Base-by-base conservation (phyloP, 768 basidiomycete genomes). In the Agaricus blazei region DNA sequence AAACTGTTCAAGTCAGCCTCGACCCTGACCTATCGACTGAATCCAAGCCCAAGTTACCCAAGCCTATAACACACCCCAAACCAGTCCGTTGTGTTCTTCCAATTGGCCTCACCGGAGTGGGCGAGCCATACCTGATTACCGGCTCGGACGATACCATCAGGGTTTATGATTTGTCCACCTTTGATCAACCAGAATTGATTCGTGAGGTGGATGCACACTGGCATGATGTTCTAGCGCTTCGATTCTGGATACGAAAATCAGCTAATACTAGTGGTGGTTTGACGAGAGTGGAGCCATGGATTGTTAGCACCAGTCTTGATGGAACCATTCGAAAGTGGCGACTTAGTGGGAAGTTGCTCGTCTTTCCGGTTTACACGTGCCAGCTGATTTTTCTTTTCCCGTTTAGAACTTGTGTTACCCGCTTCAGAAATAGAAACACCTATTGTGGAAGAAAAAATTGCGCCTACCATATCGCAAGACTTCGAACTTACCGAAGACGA, bases 271-370 rank as follows among this genome's bases (percentile, higher is more conserved):
- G 71, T 26, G 79, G 77, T 58, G 75, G 75, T 7, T 69, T 64
- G 51, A 76, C 72, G n/a, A 74, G 72, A 59, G 65, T 81, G 11
- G 90, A 92, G 62, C 83, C 86, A 19, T 94, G 90, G 87, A 76
- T 98, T 41, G 69, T 98, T 37, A 93, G 86, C 56, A 78, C 85
- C 0, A 87, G 93, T 65, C 70, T 98, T 56, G 96, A 98, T 66
- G 83, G 85, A 41, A 97, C 94, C 23, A 75, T 98, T 48, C 77
- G 95, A 59, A 84, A 83, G 64, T 98, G 95, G 95, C 81, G 75
- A 64, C 70, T 95, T 48, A 72, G 79, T 70, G 88, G 83, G 85
- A 65, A 58, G 70, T 62, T 26, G 31, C 27, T 29, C 28, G n/a
- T 23, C 50, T 44, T 37, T 46, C 53, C 54, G 2, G 29, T 29